These are phyloP conservation scores for Amaranthus cruentus DNA, from an alignment of 148 eudicot species.

Conservation along the genomic window DNA sequence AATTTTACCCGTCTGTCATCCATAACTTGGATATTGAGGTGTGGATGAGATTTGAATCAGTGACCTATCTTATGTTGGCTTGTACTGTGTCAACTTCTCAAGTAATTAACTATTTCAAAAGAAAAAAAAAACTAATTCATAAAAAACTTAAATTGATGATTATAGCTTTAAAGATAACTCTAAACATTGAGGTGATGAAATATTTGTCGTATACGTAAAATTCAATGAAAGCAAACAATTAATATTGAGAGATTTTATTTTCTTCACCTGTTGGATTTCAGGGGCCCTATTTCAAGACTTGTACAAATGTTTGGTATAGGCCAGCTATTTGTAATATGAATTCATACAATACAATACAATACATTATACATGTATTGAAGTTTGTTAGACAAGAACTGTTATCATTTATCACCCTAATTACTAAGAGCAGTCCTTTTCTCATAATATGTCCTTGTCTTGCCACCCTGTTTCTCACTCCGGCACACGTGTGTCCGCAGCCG, in stretches of 20 bases:
- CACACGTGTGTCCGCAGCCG: conserved; percentile 18
- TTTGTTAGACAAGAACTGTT: not conserved
- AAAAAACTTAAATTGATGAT: too few relatives aligned
- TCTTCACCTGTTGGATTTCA: conserved; percentile 7
- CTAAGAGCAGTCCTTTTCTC: not conserved
- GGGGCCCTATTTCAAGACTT: not conserved
- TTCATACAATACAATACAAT: not conserved
- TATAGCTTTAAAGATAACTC: too few relatives aligned
- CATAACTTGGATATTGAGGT: too few relatives aligned
- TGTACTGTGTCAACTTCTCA: too few relatives aligned
- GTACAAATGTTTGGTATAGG: conserved; percentile 12
- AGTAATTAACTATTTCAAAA: too few relatives aligned
- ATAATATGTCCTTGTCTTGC: conserved; percentile 18
- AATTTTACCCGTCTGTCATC: too few relatives aligned
- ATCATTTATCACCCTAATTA: not conserved
- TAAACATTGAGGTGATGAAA: too few relatives aligned
- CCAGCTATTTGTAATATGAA: conserved; percentile 8
- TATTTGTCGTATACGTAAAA: too few relatives aligned
- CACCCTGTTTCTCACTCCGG: conserved; percentile 13
- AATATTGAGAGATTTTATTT: not conserved
- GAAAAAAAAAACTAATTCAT: too few relatives aligned
- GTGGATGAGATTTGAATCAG: too few relatives aligned
- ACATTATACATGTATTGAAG: not conserved
- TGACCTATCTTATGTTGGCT: too few relatives aligned
- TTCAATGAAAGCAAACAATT: not conserved